phyloP scores from a whole-genome alignment of 2,329 filamentous ascomycete genomes.

The Stachybotrys echinatus region DNA sequence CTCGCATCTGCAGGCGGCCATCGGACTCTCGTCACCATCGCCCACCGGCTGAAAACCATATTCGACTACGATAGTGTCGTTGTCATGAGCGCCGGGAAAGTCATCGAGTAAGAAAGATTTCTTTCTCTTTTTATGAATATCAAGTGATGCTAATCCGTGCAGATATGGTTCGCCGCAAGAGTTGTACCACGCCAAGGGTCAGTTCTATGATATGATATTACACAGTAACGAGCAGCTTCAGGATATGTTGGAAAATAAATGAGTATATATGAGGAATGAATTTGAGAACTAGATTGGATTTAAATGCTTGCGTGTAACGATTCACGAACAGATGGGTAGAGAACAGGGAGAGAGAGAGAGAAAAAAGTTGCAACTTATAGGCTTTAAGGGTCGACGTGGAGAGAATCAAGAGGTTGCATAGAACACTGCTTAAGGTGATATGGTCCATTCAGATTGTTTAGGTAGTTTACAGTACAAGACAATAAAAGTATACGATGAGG shows the following conservation, averaged over 20 bases:
- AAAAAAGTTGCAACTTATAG: too few relatives aligned
- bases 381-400: too few relatives aligned
- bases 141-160: too few relatives aligned
- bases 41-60: constrained; percentile 52
- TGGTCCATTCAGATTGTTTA: too few relatives aligned
- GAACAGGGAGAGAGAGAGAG: too few relatives aligned
- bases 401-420: too few relatives aligned
- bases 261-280: not conserved
- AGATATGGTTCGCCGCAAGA: constrained; percentile 41
- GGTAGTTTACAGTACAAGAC: too few relatives aligned
- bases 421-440: too few relatives aligned
- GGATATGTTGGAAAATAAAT: constrained; percentile 19
- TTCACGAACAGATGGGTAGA: too few relatives aligned
- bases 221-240: constrained; percentile 46
- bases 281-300: not conserved
- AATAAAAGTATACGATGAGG: too few relatives aligned
- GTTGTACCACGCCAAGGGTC: constrained; percentile 36
- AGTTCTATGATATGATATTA: constrained; percentile 50
- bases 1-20: constrained; percentile 37
- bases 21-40: constrained; percentile 52
- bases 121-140: not conserved
- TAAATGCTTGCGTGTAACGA: not conserved
- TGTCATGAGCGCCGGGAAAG: constrained; percentile 48
- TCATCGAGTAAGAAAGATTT: constrained; percentile 41
- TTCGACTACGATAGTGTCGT: constrained; percentile 55